Evolutionary conservation across 169 alveolate species (phyloP).

Genomic region (Plasmodium malariae): DNA sequence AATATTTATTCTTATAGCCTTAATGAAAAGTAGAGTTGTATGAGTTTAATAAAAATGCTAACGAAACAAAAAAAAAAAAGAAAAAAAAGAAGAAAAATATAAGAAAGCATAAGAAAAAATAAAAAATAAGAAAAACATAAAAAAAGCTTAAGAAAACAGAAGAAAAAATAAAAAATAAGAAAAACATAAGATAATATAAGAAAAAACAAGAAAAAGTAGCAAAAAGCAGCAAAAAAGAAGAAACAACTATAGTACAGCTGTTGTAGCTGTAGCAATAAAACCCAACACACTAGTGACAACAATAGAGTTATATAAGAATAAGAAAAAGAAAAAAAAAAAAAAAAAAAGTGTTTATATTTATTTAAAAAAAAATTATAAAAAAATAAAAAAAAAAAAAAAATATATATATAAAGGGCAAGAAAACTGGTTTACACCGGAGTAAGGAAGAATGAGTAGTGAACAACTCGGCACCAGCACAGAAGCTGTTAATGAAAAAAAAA

Average conservation of each 20-base stretch:
- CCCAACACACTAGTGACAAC: too few relatives aligned
- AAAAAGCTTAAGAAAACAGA: background rate
- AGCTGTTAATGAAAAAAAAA: background rate
- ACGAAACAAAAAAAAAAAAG: background rate
- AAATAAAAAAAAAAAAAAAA: too few relatives aligned
- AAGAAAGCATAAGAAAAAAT: background rate
- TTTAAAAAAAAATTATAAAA: too few relatives aligned
- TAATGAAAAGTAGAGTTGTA: background rate
- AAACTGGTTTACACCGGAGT: background rate
- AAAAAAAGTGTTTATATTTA: too few relatives aligned
- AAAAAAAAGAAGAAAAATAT: background rate
- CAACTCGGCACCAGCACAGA: background rate
- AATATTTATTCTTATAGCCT: background rate
- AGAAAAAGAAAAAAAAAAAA: too few relatives aligned
- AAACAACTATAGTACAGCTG: too few relatives aligned
- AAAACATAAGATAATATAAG: background rate
- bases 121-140: background rate
- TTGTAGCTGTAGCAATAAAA: too few relatives aligned
- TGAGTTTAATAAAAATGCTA: background rate
- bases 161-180: background rate
- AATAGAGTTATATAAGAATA: too few relatives aligned
- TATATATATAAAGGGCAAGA: too few relatives aligned
- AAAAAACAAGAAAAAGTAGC: background rate
- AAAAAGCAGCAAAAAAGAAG: background rate
- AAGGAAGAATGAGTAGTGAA: background rate